Conservation (phyloP, 169 alveolate genomes). For the Cryptosporidium viatorum region DNA sequence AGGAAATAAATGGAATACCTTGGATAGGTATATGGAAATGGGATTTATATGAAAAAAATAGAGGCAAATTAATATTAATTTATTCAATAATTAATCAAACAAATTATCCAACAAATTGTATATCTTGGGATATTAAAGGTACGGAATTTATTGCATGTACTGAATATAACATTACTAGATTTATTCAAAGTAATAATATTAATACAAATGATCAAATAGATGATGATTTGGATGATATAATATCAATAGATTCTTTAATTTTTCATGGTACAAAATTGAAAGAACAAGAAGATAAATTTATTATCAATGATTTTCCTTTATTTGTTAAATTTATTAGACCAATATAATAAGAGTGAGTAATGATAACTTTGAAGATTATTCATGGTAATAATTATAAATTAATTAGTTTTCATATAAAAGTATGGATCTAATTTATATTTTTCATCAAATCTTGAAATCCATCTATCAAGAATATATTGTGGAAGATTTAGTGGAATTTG, state of each 20-base stretch:
- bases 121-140: slow-evolving; percentile 65
- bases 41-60: slow-evolving; percentile 3
- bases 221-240: slow-evolving; percentile 1
- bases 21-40: slow-evolving; percentile 75
- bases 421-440: slow-evolving; percentile 90
- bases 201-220: background rate
- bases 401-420: slow-evolving; percentile 85
- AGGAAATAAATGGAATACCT: slow-evolving; percentile 23
- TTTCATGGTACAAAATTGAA: background rate
- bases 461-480: slow-evolving; percentile 84
- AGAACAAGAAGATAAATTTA: background rate
- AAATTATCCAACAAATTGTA: slow-evolving; percentile 16
- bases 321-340: slow-evolving; percentile 26
- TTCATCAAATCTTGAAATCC: slow-evolving; percentile 86
- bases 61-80: slow-evolving; percentile 20
- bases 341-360: background rate
- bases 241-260: background rate
- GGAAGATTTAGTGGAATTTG: slow-evolving; percentile 83
- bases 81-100: slow-evolving; percentile 23
- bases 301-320: slow-evolving; percentile 10
- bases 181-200: slow-evolving; percentile 14
- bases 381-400: background rate
- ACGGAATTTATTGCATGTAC: slow-evolving; percentile 71
- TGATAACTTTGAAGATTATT: too few relatives aligned
- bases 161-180: slow-evolving; percentile 17